A percentile compares a stretch with the other conserved stretches of the same genome.
Conservation (phyloP, 139 green algal genomes). For the Closterium sp. region DNA sequence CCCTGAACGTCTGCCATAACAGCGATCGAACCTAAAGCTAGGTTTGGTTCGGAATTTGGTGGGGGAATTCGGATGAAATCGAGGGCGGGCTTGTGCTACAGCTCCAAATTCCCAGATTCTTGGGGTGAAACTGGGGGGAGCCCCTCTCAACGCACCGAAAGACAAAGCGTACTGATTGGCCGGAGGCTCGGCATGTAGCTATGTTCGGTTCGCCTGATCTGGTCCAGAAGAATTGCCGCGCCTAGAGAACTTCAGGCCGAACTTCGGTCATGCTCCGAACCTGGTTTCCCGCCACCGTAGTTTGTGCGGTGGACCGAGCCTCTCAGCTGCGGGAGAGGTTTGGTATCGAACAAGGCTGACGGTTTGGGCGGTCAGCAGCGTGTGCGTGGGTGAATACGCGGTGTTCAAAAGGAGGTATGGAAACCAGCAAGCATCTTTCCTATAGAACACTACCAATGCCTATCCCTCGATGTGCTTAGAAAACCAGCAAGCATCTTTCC, state of each 20-base stretch:
- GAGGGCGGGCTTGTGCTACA: not conserved
- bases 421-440: not conserved
- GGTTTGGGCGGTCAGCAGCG: too few species aligned
- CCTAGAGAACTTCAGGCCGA: not conserved
- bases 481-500: conserved; percentile 12
- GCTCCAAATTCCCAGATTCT: not conserved
- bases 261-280: not conserved
- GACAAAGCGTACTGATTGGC: not conserved
- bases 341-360: not conserved
- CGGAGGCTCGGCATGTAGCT: too few species aligned
- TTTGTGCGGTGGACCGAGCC: not conserved
- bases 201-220: not conserved
- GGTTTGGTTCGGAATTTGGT: too few species aligned
- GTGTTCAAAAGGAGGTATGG: too few species aligned
- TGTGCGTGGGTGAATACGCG: too few species aligned
- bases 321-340: too few species aligned
- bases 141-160: not conserved
- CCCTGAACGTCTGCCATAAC: too few species aligned
- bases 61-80: too few species aligned
- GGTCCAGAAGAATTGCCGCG: too few species aligned
- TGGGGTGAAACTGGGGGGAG: not conserved
- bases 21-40: too few species aligned
- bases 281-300: not conserved
- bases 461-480: conserved; percentile 19
- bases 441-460: conserved; percentile 20